Evolutionary conservation across 768 basidiomycete species (phyloP), one percentile per base, ranked within the genome.

Genomic region (Pleurotus tuoliensis): DNA sequence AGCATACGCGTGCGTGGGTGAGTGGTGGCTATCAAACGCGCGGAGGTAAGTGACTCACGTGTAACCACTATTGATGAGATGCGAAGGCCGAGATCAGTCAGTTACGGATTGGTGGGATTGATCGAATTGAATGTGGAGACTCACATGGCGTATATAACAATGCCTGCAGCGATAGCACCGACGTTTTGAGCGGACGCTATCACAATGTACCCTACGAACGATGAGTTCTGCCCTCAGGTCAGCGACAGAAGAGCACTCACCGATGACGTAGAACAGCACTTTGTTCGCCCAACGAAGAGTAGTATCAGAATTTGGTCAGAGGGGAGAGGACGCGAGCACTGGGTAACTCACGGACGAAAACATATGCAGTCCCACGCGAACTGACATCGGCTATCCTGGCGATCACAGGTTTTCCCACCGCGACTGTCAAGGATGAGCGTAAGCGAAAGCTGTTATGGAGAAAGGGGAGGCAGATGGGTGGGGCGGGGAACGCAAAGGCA

Each of bases 361-460:
- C 71, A 63, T 83, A 90, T 1, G 87, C 84, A 41, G 76, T 76
- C 16, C 83, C 85, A 62, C 89, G 78, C 20, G 88, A 88, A 12
- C 80, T 72, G 6, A 87, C 82, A 66, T 91, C 88, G 7, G 88
- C 82, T 40, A 89, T 67, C 68, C 90, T 90, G 1, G 89, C 88
- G 59, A 88, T 82, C 38, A 87, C 73, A 1, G 89, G 88, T 70
- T 90, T 89, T 40, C 77, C 77, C 46, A 73, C 72, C 50, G 75
- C 67, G 57, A 78, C 71, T 71, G 55, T 16, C 24, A 55, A 18
- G 20, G 37, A 45, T 5, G 41, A 40, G 9, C 12, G 22, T 20
- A n/a, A 46, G 4, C 55, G 34, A 6, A 49, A 55, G 22, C 13
- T 2, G 16, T 18, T 52, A 44, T 16, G 20, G 22, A 22, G 41